Evolutionary conservation across 2,329 filamentous ascomycete species (phyloP), one percentile per base, ranked within the genome.

Genomic region (Fusarium domesticum): DNA sequence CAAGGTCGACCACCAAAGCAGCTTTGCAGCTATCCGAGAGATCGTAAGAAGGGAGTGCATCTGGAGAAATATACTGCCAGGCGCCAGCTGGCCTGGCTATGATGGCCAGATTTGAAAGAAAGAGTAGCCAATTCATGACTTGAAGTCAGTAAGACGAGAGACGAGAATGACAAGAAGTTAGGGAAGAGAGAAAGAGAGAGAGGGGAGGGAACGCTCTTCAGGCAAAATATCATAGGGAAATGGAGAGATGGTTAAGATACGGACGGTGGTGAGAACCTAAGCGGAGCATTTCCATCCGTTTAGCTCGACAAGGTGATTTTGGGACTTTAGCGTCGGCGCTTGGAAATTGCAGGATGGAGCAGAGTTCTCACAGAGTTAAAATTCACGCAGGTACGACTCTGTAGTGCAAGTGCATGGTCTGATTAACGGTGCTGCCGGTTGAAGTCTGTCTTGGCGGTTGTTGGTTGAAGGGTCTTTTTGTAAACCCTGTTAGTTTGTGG

Each of bases 41-140:
- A 41, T 11, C 5, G 6, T 41, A 15, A 10, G 39, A 25, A 6
- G 39, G 39, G 20, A 41, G 39, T n/a, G 32, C 20, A 23, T 41
- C 31, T 12, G 16, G 39, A 30, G 32, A 41, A 12, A 41, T 41
- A 8, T 41, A 41, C 32, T 41, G 39, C 39, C 20, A 41, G 7
- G 39, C 20, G 12, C 6, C 18, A 28, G 20, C 20, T 28, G 32
- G 19, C 15, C 19, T 41, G 16, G 20, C 32, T 16, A 41, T 15
- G 12, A 30, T 14, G 14, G 19, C 39, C 12, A 41, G 18, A 7
- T 6, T 16, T 30, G 32, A 41, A 18, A 41, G 39, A 35, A 41
- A 4, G 20, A 41, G 19, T 35, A 6, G 14, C 31, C 15, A 41
- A 35, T 41, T 28, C 39, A 41, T 40, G 30, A 35, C 32, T 41